Conservation (phyloP, 805 yeast genomes). For the Candida maesae region DNA sequence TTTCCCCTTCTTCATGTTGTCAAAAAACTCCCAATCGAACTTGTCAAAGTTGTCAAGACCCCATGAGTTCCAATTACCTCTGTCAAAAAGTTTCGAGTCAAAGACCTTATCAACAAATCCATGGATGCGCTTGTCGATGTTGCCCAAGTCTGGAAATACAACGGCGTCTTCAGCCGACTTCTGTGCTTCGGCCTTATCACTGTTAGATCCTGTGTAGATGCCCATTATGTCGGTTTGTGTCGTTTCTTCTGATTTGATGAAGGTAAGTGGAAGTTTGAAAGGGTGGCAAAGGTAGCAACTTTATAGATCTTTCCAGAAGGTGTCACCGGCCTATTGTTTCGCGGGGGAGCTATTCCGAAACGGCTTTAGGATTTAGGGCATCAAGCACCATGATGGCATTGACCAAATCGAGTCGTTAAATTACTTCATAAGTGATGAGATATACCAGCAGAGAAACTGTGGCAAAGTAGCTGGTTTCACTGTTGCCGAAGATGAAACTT, state of each 20-base stretch:
- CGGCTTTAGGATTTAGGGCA: background rate
- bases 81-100: conserved; percentile 7
- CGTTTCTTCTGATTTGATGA: background rate
- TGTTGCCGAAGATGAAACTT: conserved; percentile 2
- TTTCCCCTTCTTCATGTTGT: conserved; percentile 13
- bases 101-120: conserved; percentile 7
- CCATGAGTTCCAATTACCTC: conserved; percentile 7
- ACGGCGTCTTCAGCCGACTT: conserved; percentile 4
- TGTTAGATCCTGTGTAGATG: conserved; percentile 13
- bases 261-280: background rate
- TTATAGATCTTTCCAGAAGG: background rate
- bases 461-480: background rate
- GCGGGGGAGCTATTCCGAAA: too few relatives aligned
- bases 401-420: too few relatives aligned
- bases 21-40: conserved; percentile 15
- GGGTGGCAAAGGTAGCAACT: background rate
- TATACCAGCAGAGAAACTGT: background rate
- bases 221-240: conserved; percentile 13
- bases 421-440: background rate
- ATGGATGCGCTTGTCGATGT: conserved; percentile 5
- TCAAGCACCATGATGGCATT: too few relatives aligned
- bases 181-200: conserved; percentile 15
- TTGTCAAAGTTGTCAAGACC: background rate
- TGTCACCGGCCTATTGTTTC: too few relatives aligned
- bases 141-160: conserved; percentile 10